Evolutionary conservation across 805 yeast genomes (phyloP).

Genomic region (Kodamaea kaohsiungensis): DNA sequence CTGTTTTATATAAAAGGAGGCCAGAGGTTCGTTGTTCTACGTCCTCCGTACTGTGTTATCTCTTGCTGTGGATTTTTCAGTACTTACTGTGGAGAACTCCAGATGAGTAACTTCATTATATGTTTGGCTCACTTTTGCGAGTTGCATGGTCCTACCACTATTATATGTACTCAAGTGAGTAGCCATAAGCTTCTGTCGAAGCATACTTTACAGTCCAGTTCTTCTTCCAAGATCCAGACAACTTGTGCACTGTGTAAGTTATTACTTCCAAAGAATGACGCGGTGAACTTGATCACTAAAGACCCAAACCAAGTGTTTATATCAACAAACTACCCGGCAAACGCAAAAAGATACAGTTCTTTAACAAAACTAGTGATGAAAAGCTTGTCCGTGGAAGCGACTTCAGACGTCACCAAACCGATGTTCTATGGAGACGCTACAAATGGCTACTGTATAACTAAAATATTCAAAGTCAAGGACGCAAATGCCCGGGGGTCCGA

Average conservation of each 20-base stretch:
- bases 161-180: conserved; percentile 58
- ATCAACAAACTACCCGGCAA: conserved; percentile 62
- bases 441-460: conserved; percentile 60
- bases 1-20: neutral
- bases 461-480: conserved; percentile 64
- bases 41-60: neutral
- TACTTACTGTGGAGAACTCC: neutral
- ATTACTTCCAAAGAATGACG: conserved; percentile 45
- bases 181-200: conserved; percentile 29
- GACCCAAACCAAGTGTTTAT: conserved; percentile 35
- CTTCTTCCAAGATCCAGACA: conserved; percentile 35
- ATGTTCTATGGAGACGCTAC: conserved; percentile 62
- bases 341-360: conserved; percentile 48
- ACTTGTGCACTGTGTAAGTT: conserved; percentile 63
- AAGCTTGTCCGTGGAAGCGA: conserved; percentile 66
- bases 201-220: neutral
- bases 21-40: neutral
- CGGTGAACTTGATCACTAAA: conserved; percentile 20
- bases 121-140: conserved; percentile 77
- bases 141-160: conserved; percentile 69
- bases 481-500: conserved; percentile 73
- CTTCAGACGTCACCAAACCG: conserved; percentile 58
- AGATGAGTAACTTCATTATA: conserved; percentile 34
- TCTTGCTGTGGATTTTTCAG: neutral
- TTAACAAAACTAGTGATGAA: conserved; percentile 62